Evolutionary conservation across 1,284 basidiomycete genomes (phyloP).

Genomic region (Termitomyces sp.): DNA sequence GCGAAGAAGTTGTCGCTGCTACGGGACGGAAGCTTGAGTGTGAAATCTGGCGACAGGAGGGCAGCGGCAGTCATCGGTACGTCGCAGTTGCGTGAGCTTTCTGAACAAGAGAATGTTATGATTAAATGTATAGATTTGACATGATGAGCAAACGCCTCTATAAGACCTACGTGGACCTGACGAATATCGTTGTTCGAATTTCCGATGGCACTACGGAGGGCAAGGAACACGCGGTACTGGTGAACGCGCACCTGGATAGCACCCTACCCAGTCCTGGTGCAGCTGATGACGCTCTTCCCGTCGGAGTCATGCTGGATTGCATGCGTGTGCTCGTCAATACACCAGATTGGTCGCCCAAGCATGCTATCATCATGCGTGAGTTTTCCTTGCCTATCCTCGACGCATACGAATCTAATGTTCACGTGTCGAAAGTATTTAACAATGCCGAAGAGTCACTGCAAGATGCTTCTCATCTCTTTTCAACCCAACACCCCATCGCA

Average conservation of each 20-base stretch:
- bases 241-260: conserved; percentile 90
- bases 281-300: conserved; percentile 83
- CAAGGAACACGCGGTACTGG: conserved; percentile 79
- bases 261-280: conserved; percentile 80
- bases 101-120: background rate
- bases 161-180: conserved; percentile 86
- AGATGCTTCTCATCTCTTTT: conserved; percentile 90
- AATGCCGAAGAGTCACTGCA: conserved; percentile 94
- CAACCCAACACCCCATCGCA: conserved; percentile 79
- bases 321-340: conserved; percentile 78
- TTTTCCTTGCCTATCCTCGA: conserved; percentile 11
- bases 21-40: conserved; percentile 65
- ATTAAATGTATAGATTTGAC: conserved; percentile 57
- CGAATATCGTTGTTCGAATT: conserved; percentile 86
- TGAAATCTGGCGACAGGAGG: conserved; percentile 84
- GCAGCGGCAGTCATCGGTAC: conserved; percentile 80
- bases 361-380: conserved; percentile 84
- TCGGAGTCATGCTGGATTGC: conserved; percentile 91
- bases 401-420: background rate
- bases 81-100: conserved; percentile 21
- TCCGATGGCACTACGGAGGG: conserved; percentile 73
- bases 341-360: conserved; percentile 67
- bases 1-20: conserved; percentile 46
- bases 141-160: conserved; percentile 83
- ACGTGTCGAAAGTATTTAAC: conserved; percentile 73